Conservation (phyloP, 106 monocot species). For the Dioscorea dumetorum region DNA sequence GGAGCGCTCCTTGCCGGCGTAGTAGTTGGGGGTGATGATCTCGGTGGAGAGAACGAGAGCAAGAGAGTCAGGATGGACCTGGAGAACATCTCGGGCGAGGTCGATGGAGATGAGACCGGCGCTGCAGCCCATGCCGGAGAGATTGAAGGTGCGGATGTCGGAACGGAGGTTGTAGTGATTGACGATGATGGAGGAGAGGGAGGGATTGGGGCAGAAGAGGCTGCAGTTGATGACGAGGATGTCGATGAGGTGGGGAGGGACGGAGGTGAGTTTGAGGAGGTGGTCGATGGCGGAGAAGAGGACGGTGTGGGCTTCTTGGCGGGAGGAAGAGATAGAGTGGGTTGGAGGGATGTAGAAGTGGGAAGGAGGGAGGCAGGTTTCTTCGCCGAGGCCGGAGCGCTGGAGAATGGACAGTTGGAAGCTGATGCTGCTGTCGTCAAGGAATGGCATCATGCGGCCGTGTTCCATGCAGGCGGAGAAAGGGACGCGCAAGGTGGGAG, state of each 20-base stretch:
- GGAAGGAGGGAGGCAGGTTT: slow-evolving; percentile 17
- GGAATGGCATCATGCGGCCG: slow-evolving; percentile 6
- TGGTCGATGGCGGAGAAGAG: slow-evolving; percentile 3
- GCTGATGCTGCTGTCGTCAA: slow-evolving; percentile 1
- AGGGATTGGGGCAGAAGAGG: slow-evolving; percentile 56
- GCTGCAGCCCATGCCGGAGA: slow-evolving; percentile 57
- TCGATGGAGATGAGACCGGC: slow-evolving; percentile 49
- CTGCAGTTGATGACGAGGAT: slow-evolving; percentile 57
- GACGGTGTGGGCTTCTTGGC: not conserved
- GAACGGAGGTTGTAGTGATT: slow-evolving; percentile 55
- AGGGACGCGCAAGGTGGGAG: slow-evolving; percentile 34
- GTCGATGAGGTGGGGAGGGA: slow-evolving; percentile 44
- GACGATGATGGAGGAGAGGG: slow-evolving; percentile 52
- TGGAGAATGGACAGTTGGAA: slow-evolving; percentile 11
- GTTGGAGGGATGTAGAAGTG: slow-evolving; percentile 13
- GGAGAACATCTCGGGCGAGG: slow-evolving; percentile 25
- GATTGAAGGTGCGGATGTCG: slow-evolving; percentile 43
- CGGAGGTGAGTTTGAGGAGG: slow-evolving; percentile 7
- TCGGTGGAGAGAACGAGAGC: slow-evolving; percentile 7
- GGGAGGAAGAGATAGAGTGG: slow-evolving; percentile 1
- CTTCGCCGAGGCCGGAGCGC: slow-evolving; percentile 21
- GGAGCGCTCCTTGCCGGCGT: slow-evolving; percentile 29
- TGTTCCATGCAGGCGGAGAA: slow-evolving; percentile 60
- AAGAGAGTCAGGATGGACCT: slow-evolving; percentile 3
- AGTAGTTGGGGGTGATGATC: slow-evolving; percentile 29